phyloP scores from a whole-genome alignment of 1,284 basidiomycete genomes.

The Austroboletus niveus region DNA sequence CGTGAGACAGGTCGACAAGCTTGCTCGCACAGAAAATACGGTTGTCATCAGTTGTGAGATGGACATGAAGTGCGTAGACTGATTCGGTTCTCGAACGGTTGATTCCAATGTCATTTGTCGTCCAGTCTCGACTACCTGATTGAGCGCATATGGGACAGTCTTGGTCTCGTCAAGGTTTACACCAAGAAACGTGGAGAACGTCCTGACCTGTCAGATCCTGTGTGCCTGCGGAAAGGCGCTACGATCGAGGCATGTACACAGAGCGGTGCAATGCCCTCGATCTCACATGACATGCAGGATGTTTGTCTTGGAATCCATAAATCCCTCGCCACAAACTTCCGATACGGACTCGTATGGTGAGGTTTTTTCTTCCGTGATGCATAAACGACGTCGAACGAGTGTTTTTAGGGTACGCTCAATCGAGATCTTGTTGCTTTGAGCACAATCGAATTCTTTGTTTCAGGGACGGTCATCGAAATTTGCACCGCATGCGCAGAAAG shows the following conservation, averaged over 20 bases:
- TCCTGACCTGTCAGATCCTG: slow-evolving; percentile 90
- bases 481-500: slow-evolving; percentile 90
- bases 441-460: background rate
- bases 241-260: slow-evolving; percentile 74
- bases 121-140: slow-evolving; percentile 82
- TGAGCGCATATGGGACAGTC: slow-evolving; percentile 88
- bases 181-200: slow-evolving; percentile 95
- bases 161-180: slow-evolving; percentile 88
- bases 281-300: slow-evolving; percentile 40
- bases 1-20: slow-evolving; percentile 59
- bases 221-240: slow-evolving; percentile 88
- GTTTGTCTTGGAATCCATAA: slow-evolving; percentile 93
- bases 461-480: slow-evolving; percentile 91
- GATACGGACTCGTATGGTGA: slow-evolving; percentile 88
- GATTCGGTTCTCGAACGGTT: background rate
- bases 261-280: background rate
- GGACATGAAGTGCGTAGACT: slow-evolving; percentile 68
- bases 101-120: background rate
- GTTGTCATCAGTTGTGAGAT: slow-evolving; percentile 95
- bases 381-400: background rate
- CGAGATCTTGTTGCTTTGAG: too few species aligned
- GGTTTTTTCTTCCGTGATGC: slow-evolving; percentile 24
- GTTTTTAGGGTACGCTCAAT: slow-evolving; percentile 20
- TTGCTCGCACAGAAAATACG: slow-evolving; percentile 85
- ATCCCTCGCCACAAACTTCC: slow-evolving; percentile 86